A percentile compares a stretch with the other conserved stretches of the same genome.
phyloP scores from a whole-genome alignment of 257 asterid species.

The Fraxinus pennsylvanica region DNA sequence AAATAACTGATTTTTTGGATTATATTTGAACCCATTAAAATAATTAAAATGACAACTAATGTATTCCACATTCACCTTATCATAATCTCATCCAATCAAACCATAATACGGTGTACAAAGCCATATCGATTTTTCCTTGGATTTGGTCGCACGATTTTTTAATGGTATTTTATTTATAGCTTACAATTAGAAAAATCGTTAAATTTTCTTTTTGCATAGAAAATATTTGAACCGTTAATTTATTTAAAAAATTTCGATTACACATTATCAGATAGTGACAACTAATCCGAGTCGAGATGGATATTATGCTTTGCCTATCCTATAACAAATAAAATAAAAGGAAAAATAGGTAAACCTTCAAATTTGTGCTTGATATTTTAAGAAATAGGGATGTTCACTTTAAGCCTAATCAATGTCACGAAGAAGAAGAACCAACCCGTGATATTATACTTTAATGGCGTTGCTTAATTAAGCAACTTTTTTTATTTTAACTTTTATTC shows the following conservation, averaged over 20 bases:
- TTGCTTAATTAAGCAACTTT: slow-evolving; percentile 29
- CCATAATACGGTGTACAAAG: background rate
- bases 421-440: slow-evolving; percentile 1
- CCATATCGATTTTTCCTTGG: background rate
- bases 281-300: background rate
- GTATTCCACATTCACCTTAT: background rate
- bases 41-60: background rate
- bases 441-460: slow-evolving; percentile 32
- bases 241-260: background rate
- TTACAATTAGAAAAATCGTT: too few species aligned
- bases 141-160: background rate
- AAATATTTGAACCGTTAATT: too few species aligned
- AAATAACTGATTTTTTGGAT: background rate
- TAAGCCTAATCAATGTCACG: slow-evolving; percentile 29
- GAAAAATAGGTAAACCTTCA: slow-evolving; percentile 14
- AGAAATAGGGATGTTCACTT: slow-evolving; percentile 26
- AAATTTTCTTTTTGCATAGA: too few species aligned
- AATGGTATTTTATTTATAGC: too few species aligned
- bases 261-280: background rate
- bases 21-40: background rate
- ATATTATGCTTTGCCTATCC: background rate
- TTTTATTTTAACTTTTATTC: background rate
- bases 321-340: slow-evolving; percentile 10
- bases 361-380: slow-evolving; percentile 12
- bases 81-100: background rate